Base-by-base conservation (phyloP, 441 rosid genomes). In the Pelargonium myrrhifolium region DNA sequence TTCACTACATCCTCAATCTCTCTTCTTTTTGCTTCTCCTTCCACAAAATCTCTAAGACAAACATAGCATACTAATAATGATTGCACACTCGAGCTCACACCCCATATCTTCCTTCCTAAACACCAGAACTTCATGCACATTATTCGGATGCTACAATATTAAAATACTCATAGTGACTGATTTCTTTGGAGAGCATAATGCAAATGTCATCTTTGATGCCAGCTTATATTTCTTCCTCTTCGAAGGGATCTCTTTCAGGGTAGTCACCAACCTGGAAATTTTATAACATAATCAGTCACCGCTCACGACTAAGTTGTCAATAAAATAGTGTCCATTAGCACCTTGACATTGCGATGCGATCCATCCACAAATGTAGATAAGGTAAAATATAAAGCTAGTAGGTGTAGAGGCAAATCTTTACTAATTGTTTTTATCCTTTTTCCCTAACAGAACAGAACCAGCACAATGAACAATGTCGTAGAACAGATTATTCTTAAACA, bases 181-280 rank as follows among this genome's bases (percentile, higher is more conserved):
- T 55, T 55, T 55, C 60, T 7, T 55, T 17, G 18, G 18, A 18
- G 11, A 55, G 2, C 22, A 17, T 55, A 6, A 55, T 17, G 26
- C 24, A 55, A 47, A 49, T 58, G 20, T 47, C 61, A 64, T 43
- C 39, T 70, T 62, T 59, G 39, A 39, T 1, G 62, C 55, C 17
- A 10, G 21, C 68, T 76, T 73, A 87, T 79, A 87, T 83, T 75
- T 87, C 91, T 37, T 87, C 87, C 18, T 85, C 92, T 77, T 85
- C 87, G 18, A 85, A 85, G 14, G 78, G 80, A 68, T 87, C 88
- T 70, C 82, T 74, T 74, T 85, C 89, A 6, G 87, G 89, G 65
- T 82, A 83, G 74, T 87, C 83, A 39, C 92, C 92, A 59, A 85
- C 89, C 92, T 85, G 75, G 59, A 76, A 64, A 66, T 26, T 31